Percentiles rank a stretch among this genome's conserved stretches.
These are phyloP conservation scores for Zygoascus biomembranicola DNA, from an alignment of 805 yeast species.

Conservation along the genomic window DNA sequence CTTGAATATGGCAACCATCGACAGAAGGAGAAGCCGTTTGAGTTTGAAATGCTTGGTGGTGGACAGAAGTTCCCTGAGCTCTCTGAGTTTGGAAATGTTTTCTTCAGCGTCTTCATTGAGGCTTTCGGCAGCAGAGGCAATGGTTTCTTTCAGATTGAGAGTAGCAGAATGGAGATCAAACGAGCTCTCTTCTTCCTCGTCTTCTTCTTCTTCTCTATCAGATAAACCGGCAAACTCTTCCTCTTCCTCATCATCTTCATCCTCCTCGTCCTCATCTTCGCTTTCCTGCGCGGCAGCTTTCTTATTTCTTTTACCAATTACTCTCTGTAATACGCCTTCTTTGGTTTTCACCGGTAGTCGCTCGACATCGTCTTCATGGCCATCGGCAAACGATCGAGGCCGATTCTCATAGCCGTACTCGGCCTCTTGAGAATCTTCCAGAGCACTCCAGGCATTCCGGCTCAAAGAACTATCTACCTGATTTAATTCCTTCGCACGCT, in stretches of 20 bases:
- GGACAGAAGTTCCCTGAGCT: constrained; percentile 31
- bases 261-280: constrained; percentile 22
- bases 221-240: constrained; percentile 23
- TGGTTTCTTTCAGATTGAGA: constrained; percentile 62
- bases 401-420: constrained; percentile 61
- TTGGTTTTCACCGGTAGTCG: constrained; percentile 70
- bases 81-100: constrained; percentile 52
- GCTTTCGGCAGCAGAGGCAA: constrained; percentile 71
- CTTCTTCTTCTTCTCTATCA: constrained; percentile 19
- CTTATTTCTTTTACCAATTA: constrained; percentile 30
- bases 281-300: constrained; percentile 23
- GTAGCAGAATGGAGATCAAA: constrained; percentile 28
- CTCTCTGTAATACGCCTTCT: constrained; percentile 70
- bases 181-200: constrained; percentile 23
- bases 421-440: constrained; percentile 8
- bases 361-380: constrained; percentile 42
- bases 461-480: constrained; percentile 12
- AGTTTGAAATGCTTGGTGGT: constrained; percentile 42
- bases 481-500: constrained; percentile 14
- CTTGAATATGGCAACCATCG: constrained; percentile 79
- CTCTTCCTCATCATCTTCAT: constrained; percentile 24
- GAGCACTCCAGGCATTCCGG: constrained; percentile 13
- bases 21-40: constrained; percentile 61
- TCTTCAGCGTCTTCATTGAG: constrained; percentile 88
- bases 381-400: constrained; percentile 48